Conservation (phyloP, 441 rosid genomes). For the Sinapis alba region DNA sequence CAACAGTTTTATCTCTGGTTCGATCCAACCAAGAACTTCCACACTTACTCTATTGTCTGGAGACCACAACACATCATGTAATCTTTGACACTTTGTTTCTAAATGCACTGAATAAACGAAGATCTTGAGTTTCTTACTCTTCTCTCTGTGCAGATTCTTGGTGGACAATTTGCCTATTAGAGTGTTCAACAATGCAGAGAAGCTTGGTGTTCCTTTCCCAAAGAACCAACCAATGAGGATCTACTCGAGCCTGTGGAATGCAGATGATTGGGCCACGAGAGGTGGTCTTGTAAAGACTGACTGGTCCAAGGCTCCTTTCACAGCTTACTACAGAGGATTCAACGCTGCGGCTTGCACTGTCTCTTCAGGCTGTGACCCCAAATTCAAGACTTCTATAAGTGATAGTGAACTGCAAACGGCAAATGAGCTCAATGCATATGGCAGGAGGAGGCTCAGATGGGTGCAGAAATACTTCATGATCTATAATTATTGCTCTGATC, state of each 20-base stretch:
- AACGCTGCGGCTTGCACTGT: conserved; percentile 22
- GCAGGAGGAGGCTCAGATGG: conserved; percentile 58
- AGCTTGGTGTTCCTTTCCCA: conserved; percentile 59
- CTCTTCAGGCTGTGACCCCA: conserved; percentile 34
- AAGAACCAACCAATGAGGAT: conserved; percentile 56
- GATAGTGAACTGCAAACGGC: not conserved
- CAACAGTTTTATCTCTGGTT: conserved; percentile 68
- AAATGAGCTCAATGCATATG: conserved; percentile 45
- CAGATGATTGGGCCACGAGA: conserved; percentile 65
- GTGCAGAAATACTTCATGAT: conserved; percentile 64
- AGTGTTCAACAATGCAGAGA: conserved; percentile 55
- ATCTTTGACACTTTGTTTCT: not conserved
- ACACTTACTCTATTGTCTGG: conserved; percentile 65
- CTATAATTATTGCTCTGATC: conserved; percentile 56
- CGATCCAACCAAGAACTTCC: conserved; percentile 62
- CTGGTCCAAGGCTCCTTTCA: conserved; percentile 65
- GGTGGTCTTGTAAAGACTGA: conserved; percentile 60
- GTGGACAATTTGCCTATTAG: conserved; percentile 53
- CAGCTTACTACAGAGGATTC: conserved; percentile 70
- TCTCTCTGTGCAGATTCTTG: conserved; percentile 44
- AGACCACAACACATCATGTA: conserved; percentile 56
- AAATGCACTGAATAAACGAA: not conserved
- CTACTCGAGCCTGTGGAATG: conserved; percentile 60
- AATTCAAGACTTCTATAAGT: conserved; percentile 21
- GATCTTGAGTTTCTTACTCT: not conserved